A percentile compares a stretch with the other conserved stretches of the same genome.
Evolutionary conservation across 805 yeast species (phyloP).

Genomic region (Lipomyces sp.): DNA sequence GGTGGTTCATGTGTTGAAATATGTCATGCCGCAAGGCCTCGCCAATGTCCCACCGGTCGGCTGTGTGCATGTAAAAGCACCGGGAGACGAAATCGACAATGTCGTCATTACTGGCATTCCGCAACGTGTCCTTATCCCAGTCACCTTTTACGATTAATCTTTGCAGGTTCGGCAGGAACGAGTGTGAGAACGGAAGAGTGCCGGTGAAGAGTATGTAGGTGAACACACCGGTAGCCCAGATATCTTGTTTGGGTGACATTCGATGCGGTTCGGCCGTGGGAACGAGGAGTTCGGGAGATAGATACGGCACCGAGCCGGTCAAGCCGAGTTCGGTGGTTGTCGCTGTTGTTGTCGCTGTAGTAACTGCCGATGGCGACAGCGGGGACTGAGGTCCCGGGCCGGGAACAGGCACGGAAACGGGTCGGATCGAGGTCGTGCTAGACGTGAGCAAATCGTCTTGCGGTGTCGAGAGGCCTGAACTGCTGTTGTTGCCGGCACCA

Average conservation of each 20-base stretch:
- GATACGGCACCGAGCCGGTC: conserved; percentile 88
- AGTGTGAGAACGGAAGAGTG: conserved; percentile 79
- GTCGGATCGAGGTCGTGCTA: background rate
- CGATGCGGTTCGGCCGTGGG: conserved; percentile 57
- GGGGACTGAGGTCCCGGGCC: no score
- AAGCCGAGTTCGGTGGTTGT: conserved; percentile 29
- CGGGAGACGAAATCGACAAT: conserved; percentile 53
- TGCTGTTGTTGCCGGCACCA: background rate
- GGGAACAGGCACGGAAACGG: no score
- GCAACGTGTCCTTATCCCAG: conserved; percentile 56
- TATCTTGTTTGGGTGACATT: conserved; percentile 57
- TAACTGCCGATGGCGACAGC: conserved; percentile 4
- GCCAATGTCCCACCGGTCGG: conserved; percentile 58
- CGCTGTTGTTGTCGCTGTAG: conserved; percentile 14
- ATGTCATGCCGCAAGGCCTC: conserved; percentile 42
- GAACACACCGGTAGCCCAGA: conserved; percentile 90
- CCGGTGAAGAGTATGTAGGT: conserved; percentile 75
- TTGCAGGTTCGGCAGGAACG: conserved; percentile 78
- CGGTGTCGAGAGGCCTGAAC: background rate
- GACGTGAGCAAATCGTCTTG: background rate
- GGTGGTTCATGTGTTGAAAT: conserved; percentile 11
- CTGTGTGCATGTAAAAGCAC: conserved; percentile 58
- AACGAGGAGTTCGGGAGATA: conserved; percentile 80
- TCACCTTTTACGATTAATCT: conserved; percentile 72
- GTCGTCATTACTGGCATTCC: conserved; percentile 31